Evolutionary conservation across 441 rosid species (phyloP).

Genomic region (Populus hybrid): DNA sequence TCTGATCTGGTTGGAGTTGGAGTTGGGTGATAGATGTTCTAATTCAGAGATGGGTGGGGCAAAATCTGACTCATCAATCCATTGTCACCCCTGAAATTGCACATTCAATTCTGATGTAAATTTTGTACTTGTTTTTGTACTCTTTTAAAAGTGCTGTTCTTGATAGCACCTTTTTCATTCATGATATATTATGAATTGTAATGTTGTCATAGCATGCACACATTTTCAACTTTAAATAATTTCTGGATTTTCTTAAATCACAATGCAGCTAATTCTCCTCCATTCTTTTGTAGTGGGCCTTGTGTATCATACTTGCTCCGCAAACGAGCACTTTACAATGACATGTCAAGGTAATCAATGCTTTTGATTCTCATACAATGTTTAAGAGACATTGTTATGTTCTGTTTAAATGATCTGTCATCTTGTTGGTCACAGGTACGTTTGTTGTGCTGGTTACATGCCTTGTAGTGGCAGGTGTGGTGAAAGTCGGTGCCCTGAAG

Average conservation of each 20-base stretch:
- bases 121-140: neutral
- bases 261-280: slow-evolving; percentile 14
- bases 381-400: neutral
- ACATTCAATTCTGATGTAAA: neutral
- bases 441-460: slow-evolving; percentile 95
- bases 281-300: slow-evolving; percentile 54
- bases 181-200: neutral
- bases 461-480: slow-evolving; percentile 95
- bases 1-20: neutral
- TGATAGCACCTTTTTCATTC: neutral
- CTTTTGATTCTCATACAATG: neutral
- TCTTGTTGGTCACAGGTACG: slow-evolving; percentile 50
- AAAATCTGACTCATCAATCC: neutral
- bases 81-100: neutral
- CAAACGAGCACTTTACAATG: slow-evolving; percentile 84
- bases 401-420: neutral
- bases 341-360: slow-evolving; percentile 75
- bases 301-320: slow-evolving; percentile 90
- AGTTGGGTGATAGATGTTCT: neutral
- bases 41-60: neutral
- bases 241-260: neutral
- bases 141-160: neutral
- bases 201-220: neutral
- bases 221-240: neutral
- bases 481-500: slow-evolving; percentile 79